Evolutionary conservation across 768 basidiomycete species (phyloP).

Genomic region (Sistotremastrum niveocremeum): DNA sequence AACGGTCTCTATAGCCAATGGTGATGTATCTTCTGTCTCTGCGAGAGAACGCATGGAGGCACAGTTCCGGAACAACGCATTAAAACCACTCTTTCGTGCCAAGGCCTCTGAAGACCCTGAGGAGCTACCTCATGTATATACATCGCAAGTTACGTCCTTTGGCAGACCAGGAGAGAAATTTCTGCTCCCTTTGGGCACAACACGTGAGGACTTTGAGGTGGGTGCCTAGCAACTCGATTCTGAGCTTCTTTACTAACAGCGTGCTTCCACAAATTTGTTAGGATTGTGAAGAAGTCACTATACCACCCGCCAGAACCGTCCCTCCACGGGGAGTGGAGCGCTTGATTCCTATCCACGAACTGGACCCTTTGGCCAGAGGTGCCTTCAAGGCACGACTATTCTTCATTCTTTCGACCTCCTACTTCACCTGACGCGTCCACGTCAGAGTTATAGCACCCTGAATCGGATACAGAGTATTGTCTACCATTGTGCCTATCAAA

Average conservation of each 20-base stretch:
- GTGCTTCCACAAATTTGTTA: slow-evolving; percentile 16
- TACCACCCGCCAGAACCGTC: slow-evolving; percentile 72
- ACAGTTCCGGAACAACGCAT: slow-evolving; percentile 43
- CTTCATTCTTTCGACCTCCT: neutral
- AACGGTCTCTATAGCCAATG: neutral
- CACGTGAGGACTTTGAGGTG: slow-evolving; percentile 54
- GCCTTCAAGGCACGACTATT: slow-evolving; percentile 64
- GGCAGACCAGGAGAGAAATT: slow-evolving; percentile 64
- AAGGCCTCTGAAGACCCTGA: slow-evolving; percentile 32
- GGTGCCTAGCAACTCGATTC: slow-evolving; percentile 3
- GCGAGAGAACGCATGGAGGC: slow-evolving; percentile 52
- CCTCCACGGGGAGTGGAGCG: slow-evolving; percentile 63
- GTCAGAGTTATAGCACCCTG: slow-evolving; percentile 69
- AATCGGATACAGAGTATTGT: slow-evolving; percentile 96
- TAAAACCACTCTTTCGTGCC: slow-evolving; percentile 50
- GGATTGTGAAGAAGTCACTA: slow-evolving; percentile 80
- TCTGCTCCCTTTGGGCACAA: slow-evolving; percentile 73
- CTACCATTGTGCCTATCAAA: slow-evolving; percentile 83
- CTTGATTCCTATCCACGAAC: slow-evolving; percentile 52
- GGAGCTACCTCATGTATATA: slow-evolving; percentile 80
- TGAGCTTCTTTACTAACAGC: neutral
- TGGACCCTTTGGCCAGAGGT: slow-evolving; percentile 64
- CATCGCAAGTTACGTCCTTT: slow-evolving; percentile 59
- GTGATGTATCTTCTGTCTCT: slow-evolving; percentile 20
- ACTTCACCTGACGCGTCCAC: neutral